Percentiles rank a stretch among this genome's conserved stretches.
phyloP scores from a whole-genome alignment of 1,139 yeast genomes.

The Suzukiozyma palmioleophila region DNA sequence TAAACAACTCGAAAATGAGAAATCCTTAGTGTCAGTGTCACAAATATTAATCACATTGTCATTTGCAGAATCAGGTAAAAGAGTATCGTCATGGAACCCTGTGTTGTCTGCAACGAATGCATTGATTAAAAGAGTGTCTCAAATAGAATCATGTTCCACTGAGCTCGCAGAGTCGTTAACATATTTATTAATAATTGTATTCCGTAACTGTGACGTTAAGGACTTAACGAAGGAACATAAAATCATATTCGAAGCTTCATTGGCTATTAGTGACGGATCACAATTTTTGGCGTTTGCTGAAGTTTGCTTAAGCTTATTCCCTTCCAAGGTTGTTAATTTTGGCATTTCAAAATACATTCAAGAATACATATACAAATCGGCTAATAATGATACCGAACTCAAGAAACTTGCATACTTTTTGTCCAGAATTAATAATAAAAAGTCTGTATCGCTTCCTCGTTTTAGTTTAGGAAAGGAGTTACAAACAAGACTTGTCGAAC shows the following conservation, averaged over 20 bases:
- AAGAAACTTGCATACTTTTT: conserved; percentile 44
- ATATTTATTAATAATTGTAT: conserved; percentile 41
- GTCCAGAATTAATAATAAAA: conserved; percentile 14
- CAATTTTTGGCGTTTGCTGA: conserved; percentile 50
- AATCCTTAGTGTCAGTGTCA: conserved; percentile 15
- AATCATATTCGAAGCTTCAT: conserved; percentile 32
- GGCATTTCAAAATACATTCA: conserved; percentile 46
- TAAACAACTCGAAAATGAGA: conserved; percentile 10
- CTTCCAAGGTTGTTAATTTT: conserved; percentile 43
- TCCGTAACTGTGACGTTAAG: conserved; percentile 59
- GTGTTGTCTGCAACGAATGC: conserved; percentile 14
- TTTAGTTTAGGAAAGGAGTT: conserved; percentile 4
- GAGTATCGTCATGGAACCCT: conserved; percentile 44
- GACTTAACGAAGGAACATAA: conserved; percentile 46
- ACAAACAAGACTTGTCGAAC: conserved; percentile 9
- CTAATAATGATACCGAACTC: conserved; percentile 15
- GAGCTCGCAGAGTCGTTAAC: conserved; percentile 28
- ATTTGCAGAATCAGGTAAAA: conserved; percentile 68
- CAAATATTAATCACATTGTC: conserved; percentile 40
- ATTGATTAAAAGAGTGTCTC: conserved; percentile 11
- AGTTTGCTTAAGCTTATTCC: conserved; percentile 36
- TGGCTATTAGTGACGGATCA: conserved; percentile 24
- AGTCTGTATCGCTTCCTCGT: not conserved
- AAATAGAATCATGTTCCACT: not conserved
- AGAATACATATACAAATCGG: conserved; percentile 34